These are phyloP conservation scores for Plasmodium gaboni DNA, from an alignment of 169 alveolate species.

Conservation along the genomic window DNA sequence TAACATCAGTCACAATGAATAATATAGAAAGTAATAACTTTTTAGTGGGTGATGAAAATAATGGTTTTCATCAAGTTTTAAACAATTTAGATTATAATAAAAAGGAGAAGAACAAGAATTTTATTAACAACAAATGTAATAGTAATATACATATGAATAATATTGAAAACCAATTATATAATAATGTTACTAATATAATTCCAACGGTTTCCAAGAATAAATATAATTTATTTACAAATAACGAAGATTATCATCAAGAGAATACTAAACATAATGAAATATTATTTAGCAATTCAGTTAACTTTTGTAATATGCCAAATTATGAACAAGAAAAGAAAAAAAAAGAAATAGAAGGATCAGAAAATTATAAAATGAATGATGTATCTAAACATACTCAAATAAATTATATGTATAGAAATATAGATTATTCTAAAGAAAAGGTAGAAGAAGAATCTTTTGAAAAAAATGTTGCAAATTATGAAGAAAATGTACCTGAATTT, in stretches of 20 bases:
- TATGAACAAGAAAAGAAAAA: slow-evolving; percentile 30
- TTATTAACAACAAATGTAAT: not conserved
- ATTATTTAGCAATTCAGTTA: slow-evolving; percentile 3
- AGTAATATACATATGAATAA: not conserved
- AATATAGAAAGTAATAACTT: slow-evolving; percentile 47
- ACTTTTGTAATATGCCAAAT: slow-evolving; percentile 11
- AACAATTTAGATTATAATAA: slow-evolving; percentile 18
- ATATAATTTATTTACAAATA: slow-evolving; percentile 12
- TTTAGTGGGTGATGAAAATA: slow-evolving; percentile 39
- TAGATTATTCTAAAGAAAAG: not conserved
- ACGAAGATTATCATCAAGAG: slow-evolving; percentile 11
- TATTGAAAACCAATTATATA: not conserved
- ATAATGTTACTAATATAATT: slow-evolving; percentile 10
- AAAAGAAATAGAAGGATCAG: slow-evolving; percentile 4
- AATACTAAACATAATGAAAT: slow-evolving; percentile 10
- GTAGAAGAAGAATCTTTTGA: not conserved
- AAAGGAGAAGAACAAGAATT: slow-evolving; percentile 20
- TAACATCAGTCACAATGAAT: slow-evolving; percentile 30
- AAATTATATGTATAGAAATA: not conserved
- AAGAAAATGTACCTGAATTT: slow-evolving; percentile 1
- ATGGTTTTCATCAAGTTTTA: slow-evolving; percentile 3
- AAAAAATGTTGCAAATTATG: slow-evolving; percentile 5
- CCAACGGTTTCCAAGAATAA: slow-evolving; percentile 24
- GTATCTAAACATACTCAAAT: not conserved
- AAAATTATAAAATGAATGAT: slow-evolving; percentile 12